phyloP scores from a whole-genome alignment of 768 basidiomycete genomes.

The Hebeloma cylindrosporum region DNA sequence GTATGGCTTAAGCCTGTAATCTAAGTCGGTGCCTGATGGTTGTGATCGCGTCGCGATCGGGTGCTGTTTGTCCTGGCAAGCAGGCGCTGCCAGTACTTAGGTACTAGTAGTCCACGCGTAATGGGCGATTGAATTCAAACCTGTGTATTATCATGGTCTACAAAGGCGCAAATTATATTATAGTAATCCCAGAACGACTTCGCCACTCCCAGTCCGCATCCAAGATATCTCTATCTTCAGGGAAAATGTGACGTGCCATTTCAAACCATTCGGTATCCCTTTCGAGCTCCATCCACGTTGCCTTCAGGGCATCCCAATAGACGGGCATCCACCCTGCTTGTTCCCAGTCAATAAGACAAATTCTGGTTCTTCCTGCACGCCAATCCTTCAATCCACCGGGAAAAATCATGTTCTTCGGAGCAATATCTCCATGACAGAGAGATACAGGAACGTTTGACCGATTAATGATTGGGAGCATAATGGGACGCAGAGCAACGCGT shows the following conservation, averaged over 20 bases:
- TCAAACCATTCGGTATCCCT: background rate
- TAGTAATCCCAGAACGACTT: background rate
- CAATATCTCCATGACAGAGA: slow-evolving; percentile 8
- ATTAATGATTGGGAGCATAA: background rate
- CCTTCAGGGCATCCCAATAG: slow-evolving; percentile 4
- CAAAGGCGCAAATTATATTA: background rate
- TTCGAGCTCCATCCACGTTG: background rate
- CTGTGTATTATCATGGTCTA: no score
- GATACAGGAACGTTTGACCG: background rate
- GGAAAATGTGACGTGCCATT: background rate
- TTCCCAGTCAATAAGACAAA: slow-evolving; percentile 10
- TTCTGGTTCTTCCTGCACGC: background rate
- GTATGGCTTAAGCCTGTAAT: no score
- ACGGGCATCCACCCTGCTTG: slow-evolving; percentile 7
- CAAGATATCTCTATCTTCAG: background rate
- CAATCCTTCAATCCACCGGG: slow-evolving; percentile 5
- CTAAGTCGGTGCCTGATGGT: no score
- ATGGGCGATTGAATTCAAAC: no score
- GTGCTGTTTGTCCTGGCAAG: no score
- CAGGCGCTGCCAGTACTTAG: no score
- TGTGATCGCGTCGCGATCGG: no score
- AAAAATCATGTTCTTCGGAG: slow-evolving; percentile 7
- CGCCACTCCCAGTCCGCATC: background rate
- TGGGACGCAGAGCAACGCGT: background rate
- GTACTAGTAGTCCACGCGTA: no score